Percentiles rank a stretch among this genome's conserved stretches.
Conservation (phyloP, 257 asterid genomes). For the Solanum rostratum region DNA sequence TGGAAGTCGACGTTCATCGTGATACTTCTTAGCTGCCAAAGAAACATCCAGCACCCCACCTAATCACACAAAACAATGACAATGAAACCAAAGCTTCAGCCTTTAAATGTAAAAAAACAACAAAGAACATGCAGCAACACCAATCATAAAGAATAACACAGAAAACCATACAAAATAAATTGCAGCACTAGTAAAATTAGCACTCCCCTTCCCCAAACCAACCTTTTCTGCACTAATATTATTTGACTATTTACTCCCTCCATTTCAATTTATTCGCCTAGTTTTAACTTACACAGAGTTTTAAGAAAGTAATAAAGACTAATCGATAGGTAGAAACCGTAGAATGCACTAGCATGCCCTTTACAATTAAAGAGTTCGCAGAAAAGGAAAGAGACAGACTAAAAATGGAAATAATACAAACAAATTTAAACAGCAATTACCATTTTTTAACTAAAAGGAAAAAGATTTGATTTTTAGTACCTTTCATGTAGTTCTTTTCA, state of each 20-base stretch:
- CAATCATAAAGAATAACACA: background rate
- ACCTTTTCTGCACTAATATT: background rate
- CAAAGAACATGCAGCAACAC: background rate
- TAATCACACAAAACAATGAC: conserved; percentile 13
- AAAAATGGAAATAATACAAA: background rate
- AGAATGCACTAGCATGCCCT: background rate
- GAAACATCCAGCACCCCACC: conserved; percentile 82
- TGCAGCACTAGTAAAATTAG: background rate
- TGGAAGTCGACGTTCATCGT: conserved; percentile 54
- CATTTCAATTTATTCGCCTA: background rate
- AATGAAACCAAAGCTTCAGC: conserved; percentile 2
- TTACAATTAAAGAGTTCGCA: background rate
- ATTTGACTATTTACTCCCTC: background rate
- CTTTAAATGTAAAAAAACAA: background rate
- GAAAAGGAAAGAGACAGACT: background rate
- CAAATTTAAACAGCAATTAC: background rate
- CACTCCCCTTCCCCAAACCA: background rate
- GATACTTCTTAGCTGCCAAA: conserved; percentile 43
- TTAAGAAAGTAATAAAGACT: background rate
- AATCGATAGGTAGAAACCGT: background rate
- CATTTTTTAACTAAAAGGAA: background rate
- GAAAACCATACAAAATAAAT: background rate
- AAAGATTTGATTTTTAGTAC: background rate
- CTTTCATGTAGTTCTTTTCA: background rate
- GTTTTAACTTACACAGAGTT: background rate